These are phyloP conservation scores for Lagenidium giganteum DNA, from an alignment of 352 stramenopile species.

Conservation along the genomic window DNA sequence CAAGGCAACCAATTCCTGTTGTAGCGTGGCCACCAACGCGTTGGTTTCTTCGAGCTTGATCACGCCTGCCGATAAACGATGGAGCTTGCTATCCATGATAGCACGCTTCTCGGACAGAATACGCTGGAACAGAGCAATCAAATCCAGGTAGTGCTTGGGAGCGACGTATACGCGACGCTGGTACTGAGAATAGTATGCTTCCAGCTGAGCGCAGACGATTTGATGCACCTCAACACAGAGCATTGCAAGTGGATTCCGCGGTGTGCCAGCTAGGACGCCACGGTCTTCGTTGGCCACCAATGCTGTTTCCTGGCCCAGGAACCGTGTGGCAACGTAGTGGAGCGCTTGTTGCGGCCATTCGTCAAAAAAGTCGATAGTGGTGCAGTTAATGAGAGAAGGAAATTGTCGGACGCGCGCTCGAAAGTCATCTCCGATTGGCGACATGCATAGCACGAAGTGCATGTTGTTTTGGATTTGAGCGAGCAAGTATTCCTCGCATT, in stretches of 20 bases:
- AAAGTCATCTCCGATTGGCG: constrained; percentile 72
- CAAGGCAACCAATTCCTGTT: constrained; percentile 70
- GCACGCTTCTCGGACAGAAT: constrained; percentile 49
- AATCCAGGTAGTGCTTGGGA: constrained; percentile 81
- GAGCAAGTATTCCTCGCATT: constrained; percentile 75
- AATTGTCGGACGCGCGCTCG: constrained; percentile 82
- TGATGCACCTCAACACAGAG: constrained; percentile 44
- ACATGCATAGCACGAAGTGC: constrained; percentile 87
- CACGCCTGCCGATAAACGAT: constrained; percentile 38
- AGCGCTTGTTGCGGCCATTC: constrained; percentile 84
- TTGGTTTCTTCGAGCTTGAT: constrained; percentile 59
- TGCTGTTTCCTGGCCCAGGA: constrained; percentile 19
- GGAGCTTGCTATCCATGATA: constrained; percentile 25
- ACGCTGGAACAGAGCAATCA: constrained; percentile 77
- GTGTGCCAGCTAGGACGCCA: too few species aligned
- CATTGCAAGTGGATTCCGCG: constrained; percentile 15
- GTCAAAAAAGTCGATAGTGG: constrained; percentile 90
- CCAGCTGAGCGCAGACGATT: constrained; percentile 10
- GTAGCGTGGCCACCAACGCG: constrained; percentile 31
- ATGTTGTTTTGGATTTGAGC: constrained; percentile 64
- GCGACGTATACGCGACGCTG: constrained; percentile 37
- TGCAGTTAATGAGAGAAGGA: constrained; percentile 89
- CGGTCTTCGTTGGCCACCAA: background rate
- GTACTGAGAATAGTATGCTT: constrained; percentile 21
- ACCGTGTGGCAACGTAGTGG: constrained; percentile 60